Evolutionary conservation across 352 stramenopile species (phyloP).

Genomic region (Phytophthora aleatoria): DNA sequence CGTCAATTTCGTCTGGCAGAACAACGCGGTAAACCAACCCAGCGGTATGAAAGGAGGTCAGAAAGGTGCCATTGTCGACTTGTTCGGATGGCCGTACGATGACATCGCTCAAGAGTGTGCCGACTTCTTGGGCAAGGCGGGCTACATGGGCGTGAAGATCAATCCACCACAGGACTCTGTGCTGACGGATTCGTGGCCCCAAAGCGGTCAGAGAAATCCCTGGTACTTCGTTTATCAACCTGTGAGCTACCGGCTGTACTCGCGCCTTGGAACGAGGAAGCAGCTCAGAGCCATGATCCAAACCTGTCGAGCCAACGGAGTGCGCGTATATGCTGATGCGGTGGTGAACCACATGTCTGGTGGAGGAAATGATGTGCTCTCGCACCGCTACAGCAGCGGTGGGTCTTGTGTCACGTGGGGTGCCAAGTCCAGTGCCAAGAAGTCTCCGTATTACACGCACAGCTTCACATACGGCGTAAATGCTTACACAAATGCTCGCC

Average conservation of each 20-base stretch:
- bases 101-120: conserved; percentile 69
- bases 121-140: conserved; percentile 63
- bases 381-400: conserved; percentile 34
- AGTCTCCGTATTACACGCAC: conserved; percentile 58
- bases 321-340: conserved; percentile 66
- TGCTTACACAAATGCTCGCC: conserved; percentile 47
- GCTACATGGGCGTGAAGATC: conserved; percentile 77
- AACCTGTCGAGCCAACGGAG: conserved; percentile 59
- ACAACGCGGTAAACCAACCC: conserved; percentile 36
- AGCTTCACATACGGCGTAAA: conserved; percentile 48
- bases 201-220: conserved; percentile 54
- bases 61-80: conserved; percentile 65
- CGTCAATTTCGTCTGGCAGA: conserved; percentile 73
- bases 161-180: conserved; percentile 66
- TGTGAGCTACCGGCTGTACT: conserved; percentile 67
- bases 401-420: conserved; percentile 43
- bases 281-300: conserved; percentile 70
- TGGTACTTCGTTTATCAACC: conserved; percentile 78
- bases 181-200: conserved; percentile 45
- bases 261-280: conserved; percentile 52
- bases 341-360: conserved; percentile 69
- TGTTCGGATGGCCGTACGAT: conserved; percentile 72
- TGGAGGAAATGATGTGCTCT: conserved; percentile 49
- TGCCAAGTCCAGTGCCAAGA: conserved; percentile 37
- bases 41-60: conserved; percentile 49